Evolutionary conservation across 2,329 filamentous ascomycete genomes (phyloP), one percentile per base, ranked within the genome.

Genomic region (Sclerotiophoma versabilis): DNA sequence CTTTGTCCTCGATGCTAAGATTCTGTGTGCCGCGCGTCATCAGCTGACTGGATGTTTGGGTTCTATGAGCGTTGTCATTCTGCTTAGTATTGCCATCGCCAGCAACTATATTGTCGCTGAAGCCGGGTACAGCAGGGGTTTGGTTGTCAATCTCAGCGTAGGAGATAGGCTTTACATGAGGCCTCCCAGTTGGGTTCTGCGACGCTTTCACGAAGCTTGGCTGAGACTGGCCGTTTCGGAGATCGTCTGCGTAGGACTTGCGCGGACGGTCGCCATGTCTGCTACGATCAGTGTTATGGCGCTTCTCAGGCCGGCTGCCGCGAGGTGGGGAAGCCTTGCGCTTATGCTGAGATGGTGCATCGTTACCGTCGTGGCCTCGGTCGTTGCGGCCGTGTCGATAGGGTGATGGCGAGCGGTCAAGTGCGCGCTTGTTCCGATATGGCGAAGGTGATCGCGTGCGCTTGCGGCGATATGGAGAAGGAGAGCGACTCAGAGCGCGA

Each of bases 261-360:
- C 84, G 85, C 68, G 87, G 81, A 33, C 83, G 75, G 64, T 90
- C 87, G 81, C 75, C 57, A 80, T 79, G 70, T 74, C 69, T 69
- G 49, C 52, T 57, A 46, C 60, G 64, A 65, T 71, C 66, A 61
- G 62, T 62, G 52, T 66, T 59, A 44, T 81, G 75, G 62, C 90
- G 84, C 76, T 93, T 93, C 66, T 83, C 84, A 32, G 65, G 64
- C 20, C 69, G 66, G 39, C 33, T 56, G 29, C 62, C 60, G 38
- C 63, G 68, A 14, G 66, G 63, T 29, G 64, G 65, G 10, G 68
- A 69, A 54, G 85, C 87, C 47, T 70, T 72, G 60, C 70, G 69
- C 59, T 72, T 73, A 38, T 64, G 52, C 33, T 56, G 51, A 82
- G 45, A 41, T 38, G 39, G 33, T 36, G 23, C 15, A 11, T 43